Conservation (phyloP, 768 basidiomycete genomes). For the Lactarius trivialis region DNA sequence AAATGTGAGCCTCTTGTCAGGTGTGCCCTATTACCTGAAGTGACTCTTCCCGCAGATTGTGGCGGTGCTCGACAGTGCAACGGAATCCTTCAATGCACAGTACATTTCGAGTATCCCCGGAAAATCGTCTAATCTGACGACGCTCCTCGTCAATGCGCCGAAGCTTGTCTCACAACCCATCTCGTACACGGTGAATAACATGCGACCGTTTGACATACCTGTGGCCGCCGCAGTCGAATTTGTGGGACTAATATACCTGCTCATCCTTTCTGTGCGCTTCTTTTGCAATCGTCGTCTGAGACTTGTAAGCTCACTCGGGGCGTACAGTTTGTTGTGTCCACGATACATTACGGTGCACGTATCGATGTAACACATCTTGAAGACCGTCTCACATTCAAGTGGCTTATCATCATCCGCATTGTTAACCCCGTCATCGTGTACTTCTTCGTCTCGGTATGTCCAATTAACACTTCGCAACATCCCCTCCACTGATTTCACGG, state of each 20-base stretch:
- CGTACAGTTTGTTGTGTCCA: slow-evolving; percentile 10
- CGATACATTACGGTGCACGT: slow-evolving; percentile 30
- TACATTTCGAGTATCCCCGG: slow-evolving; percentile 30
- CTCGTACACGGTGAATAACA: slow-evolving; percentile 41
- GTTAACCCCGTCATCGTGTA: slow-evolving; percentile 36
- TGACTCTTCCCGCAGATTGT: slow-evolving; percentile 23
- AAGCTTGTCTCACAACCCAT: slow-evolving; percentile 44
- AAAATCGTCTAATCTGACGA: slow-evolving; percentile 26
- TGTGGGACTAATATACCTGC: slow-evolving; percentile 31
- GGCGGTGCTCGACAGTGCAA: slow-evolving; percentile 34
- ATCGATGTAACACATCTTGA: slow-evolving; percentile 34
- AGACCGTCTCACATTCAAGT: slow-evolving; percentile 32
- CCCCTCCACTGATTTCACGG: not conserved
- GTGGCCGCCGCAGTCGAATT: slow-evolving; percentile 33
- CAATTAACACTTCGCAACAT: not conserved
- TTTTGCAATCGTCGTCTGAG: not conserved
- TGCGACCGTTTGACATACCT: slow-evolving; percentile 52
- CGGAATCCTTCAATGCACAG: slow-evolving; percentile 32
- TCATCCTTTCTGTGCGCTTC: slow-evolving; percentile 27
- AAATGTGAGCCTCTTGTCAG: not conserved
- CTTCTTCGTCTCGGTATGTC: slow-evolving; percentile 28
- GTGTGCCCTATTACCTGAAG: not conserved
- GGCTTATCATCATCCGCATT: slow-evolving; percentile 38
- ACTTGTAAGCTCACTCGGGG: not conserved
- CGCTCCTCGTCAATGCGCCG: slow-evolving; percentile 43